Conservation (phyloP, 1,284 basidiomycete species). For the Malassezia nana region DNA sequence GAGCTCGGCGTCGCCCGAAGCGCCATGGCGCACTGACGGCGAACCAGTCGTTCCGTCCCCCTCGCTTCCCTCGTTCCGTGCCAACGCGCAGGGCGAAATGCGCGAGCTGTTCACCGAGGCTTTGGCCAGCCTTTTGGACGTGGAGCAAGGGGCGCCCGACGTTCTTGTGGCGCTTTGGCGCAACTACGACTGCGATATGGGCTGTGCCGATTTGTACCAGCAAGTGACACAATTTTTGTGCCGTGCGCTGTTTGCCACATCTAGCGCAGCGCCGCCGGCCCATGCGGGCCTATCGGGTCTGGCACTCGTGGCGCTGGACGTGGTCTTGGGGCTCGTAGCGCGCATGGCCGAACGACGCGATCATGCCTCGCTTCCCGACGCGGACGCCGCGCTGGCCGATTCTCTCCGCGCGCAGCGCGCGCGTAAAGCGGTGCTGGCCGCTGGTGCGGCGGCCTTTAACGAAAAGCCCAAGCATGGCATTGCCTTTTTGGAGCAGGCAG, state of each 20-base stretch:
- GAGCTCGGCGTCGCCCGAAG: conserved; percentile 34
- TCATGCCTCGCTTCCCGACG: conserved; percentile 51
- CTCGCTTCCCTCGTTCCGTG: conserved; percentile 8
- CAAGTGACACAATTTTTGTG: conserved; percentile 76
- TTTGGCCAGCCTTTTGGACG: conserved; percentile 62
- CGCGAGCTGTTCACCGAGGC: conserved; percentile 84
- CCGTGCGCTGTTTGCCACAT: conserved; percentile 34
- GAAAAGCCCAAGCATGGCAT: conserved; percentile 86
- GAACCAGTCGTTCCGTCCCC: not conserved
- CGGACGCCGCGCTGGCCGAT: conserved; percentile 11
- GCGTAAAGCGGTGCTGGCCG: conserved; percentile 72
- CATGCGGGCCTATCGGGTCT: conserved; percentile 50
- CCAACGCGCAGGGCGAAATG: conserved; percentile 57
- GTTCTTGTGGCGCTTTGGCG: conserved; percentile 92
- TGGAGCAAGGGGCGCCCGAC: conserved; percentile 48
- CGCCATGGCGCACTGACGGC: conserved; percentile 44
- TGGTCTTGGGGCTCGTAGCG: conserved; percentile 74
- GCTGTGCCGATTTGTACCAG: conserved; percentile 93
- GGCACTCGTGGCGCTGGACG: conserved; percentile 80
- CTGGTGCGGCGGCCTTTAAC: conserved; percentile 81
- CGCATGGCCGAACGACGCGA: conserved; percentile 74
- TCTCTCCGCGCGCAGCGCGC: conserved; percentile 60
- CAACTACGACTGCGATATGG: conserved; percentile 94
- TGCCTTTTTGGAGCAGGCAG: conserved; percentile 57
- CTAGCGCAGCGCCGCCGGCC: conserved; percentile 1